A percentile compares a stretch with the other conserved stretches of the same genome.
Conservation (phyloP, 345 rosid genomes). For the Populus alba region DNA sequence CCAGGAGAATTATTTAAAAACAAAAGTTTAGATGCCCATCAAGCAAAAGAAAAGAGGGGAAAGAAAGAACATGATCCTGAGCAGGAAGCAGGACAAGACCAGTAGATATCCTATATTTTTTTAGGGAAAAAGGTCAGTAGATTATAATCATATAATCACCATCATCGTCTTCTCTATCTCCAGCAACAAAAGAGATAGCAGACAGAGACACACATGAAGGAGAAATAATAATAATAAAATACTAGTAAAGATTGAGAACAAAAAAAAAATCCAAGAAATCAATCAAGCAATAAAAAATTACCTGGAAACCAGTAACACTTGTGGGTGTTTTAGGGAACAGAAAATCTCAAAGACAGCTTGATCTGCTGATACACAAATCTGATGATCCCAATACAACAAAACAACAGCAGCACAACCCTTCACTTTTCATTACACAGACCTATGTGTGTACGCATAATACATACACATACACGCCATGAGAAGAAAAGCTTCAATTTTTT, state of each 20-base stretch:
- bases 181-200: constrained; percentile 13
- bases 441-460: neutral
- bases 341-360: constrained; percentile 41
- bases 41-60: neutral
- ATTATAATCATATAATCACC: constrained; percentile 18
- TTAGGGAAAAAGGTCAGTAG: neutral
- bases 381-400: constrained; percentile 40
- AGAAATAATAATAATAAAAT: constrained; percentile 15
- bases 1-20: neutral
- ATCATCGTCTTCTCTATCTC: constrained; percentile 18
- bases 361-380: constrained; percentile 35
- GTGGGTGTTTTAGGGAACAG: constrained; percentile 58
- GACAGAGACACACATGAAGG: constrained; percentile 10
- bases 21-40: constrained; percentile 2
- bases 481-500: neutral
- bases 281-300: constrained; percentile 35
- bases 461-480: constrained; percentile 2
- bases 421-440: constrained; percentile 28
- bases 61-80: neutral
- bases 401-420: constrained; percentile 15
- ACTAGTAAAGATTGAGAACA: neutral
- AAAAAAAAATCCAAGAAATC: constrained; percentile 20
- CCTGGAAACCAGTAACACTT: constrained; percentile 48
- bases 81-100: constrained; percentile 30
- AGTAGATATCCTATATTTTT: constrained; percentile 7